Evolutionary conservation across 768 basidiomycete genomes (phyloP).

Genomic region (Boletellus ananiceps): DNA sequence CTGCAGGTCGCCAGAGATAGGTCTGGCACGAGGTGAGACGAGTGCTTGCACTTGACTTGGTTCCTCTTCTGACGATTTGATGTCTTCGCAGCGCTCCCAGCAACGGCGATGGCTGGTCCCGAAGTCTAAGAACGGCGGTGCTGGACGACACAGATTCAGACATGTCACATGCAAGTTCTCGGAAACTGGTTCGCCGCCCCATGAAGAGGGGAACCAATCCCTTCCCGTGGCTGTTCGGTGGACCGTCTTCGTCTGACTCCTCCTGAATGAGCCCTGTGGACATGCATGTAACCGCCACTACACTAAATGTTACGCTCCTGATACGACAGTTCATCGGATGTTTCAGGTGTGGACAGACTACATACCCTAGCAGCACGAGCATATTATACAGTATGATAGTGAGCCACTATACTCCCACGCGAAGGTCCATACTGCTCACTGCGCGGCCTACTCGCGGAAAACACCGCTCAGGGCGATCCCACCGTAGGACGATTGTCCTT

Average conservation of each 20-base stretch:
- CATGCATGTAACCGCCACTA: not conserved
- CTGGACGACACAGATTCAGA: slow-evolving; percentile 20
- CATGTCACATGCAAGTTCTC: slow-evolving; percentile 13
- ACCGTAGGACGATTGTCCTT: too few relatives aligned
- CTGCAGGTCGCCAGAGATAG: slow-evolving; percentile 18
- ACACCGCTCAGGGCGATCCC: too few relatives aligned
- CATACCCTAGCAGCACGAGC: not conserved
- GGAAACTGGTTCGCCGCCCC: slow-evolving; percentile 3
- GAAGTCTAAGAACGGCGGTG: slow-evolving; percentile 1
- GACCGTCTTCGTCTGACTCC: slow-evolving; percentile 3
- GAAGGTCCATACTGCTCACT: too few relatives aligned
- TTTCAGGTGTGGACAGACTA: not conserved
- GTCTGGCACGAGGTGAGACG: slow-evolving; percentile 12
- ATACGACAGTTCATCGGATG: too few relatives aligned
- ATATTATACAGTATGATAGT: not conserved
- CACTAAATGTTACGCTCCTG: not conserved
- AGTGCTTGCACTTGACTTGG: not conserved
- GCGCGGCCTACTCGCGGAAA: too few relatives aligned
- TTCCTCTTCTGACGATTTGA: not conserved
- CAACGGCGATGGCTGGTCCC: slow-evolving; percentile 8
- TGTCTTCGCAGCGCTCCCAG: not conserved
- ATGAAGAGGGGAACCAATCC: not conserved
- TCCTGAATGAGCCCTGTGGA: not conserved
- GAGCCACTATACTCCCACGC: not conserved
- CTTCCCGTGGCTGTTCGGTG: slow-evolving; percentile 15